Conservation (phyloP, 495 filamentous ascomycete species). For the Aspergillus sclerotiicarbonarius region DNA sequence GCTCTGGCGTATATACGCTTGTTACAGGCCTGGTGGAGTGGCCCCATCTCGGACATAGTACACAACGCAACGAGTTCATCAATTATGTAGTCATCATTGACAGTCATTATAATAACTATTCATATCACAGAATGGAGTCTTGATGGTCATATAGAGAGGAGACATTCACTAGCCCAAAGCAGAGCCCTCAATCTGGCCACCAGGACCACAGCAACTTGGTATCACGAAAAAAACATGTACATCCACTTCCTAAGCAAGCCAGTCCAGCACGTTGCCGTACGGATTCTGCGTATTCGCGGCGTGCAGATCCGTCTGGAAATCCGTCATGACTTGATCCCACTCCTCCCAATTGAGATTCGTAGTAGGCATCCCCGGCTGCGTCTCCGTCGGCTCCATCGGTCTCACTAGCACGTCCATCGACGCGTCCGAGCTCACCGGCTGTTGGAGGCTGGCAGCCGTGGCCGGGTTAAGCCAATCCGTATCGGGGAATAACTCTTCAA, state of each 20-base stretch:
- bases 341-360: conserved; percentile 39
- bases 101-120: too few relatives aligned
- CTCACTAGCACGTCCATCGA: conserved; percentile 11
- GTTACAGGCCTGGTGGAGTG: too few relatives aligned
- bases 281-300: conserved; percentile 21
- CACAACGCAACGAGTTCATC: too few relatives aligned
- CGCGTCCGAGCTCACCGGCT: neutral
- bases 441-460: conserved; percentile 8
- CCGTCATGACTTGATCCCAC: conserved; percentile 51
- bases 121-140: neutral
- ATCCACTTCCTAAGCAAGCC: conserved; percentile 31
- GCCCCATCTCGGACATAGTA: too few relatives aligned
- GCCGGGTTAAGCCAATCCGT: conserved; percentile 24
- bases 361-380: conserved; percentile 5
- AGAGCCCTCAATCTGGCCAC: conserved; percentile 1
- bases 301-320: conserved; percentile 46
- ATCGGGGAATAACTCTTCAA: conserved; percentile 33
- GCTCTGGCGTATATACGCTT: too few relatives aligned
- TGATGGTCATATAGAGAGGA: neutral
- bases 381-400: neutral
- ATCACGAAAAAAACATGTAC: neutral
- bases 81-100: too few relatives aligned
- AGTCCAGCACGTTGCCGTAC: conserved; percentile 28
- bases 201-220: conserved; percentile 3
- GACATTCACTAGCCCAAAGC: neutral